Percentiles rank a stretch among this genome's conserved stretches.
These are phyloP conservation scores for Rhodotorula diobovata DNA, from an alignment of 768 basidiomycete species.

Conservation along the genomic window DNA sequence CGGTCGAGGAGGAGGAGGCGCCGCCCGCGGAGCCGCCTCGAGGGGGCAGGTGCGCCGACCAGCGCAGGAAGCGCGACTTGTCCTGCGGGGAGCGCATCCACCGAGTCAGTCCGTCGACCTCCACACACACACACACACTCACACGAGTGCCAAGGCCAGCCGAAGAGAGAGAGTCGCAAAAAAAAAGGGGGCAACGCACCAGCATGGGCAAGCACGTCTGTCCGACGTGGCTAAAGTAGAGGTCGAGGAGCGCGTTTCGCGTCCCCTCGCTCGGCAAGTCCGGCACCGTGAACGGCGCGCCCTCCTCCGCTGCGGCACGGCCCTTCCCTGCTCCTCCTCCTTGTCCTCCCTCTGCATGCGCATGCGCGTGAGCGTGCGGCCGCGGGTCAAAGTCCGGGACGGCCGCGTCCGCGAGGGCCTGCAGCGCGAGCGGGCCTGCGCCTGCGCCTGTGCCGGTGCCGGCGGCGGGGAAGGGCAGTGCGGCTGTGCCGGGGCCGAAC, in stretches of 20 bases:
- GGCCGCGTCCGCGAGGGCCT: neutral
- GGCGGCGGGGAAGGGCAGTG: too few species aligned
- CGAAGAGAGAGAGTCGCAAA: neutral
- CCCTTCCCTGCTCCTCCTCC: neutral
- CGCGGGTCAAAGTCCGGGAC: neutral
- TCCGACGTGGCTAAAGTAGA: slow-evolving; percentile 36
- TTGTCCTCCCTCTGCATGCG: too few species aligned
- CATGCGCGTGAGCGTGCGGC: too few species aligned
- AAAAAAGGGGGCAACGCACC: neutral
- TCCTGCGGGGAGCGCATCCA: slow-evolving; percentile 3
- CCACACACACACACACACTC: too few species aligned
- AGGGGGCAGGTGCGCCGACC: slow-evolving; percentile 32
- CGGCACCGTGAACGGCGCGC: neutral
- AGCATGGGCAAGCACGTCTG: slow-evolving; percentile 35
- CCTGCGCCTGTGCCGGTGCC: too few species aligned
- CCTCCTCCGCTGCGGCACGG: neutral
- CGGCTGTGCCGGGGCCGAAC: neutral
- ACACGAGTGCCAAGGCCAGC: too few species aligned
- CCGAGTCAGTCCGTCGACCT: too few species aligned
- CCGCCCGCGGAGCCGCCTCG: too few species aligned
- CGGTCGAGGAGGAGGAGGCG: neutral
- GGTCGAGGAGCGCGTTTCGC: slow-evolving; percentile 26
- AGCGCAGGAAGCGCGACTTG: slow-evolving; percentile 33
- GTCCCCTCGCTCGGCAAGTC: slow-evolving; percentile 17
- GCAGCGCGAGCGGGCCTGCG: neutral